A percentile compares a stretch with the other conserved stretches of the same genome.
phyloP scores from a whole-genome alignment of 331 rosid species.

The Rosa hybrid region DNA sequence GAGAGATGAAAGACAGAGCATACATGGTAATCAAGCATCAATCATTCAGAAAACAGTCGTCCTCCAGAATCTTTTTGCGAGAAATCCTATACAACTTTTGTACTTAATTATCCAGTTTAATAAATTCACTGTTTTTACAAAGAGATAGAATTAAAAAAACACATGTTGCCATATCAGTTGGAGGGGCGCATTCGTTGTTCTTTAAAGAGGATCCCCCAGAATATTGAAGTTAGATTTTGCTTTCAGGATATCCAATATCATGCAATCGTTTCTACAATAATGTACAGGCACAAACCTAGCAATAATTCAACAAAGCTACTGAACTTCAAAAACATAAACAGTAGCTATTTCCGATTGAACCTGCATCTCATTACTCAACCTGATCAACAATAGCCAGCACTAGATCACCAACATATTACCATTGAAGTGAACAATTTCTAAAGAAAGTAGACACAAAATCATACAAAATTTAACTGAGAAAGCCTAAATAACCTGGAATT shows the following conservation, averaged over 20 bases:
- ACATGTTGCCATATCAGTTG: neutral
- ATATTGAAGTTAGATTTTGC: neutral
- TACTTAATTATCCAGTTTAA: neutral
- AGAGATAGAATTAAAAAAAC: neutral
- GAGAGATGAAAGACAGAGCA: neutral
- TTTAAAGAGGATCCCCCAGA: neutral
- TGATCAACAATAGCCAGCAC: neutral
- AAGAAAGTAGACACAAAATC: too few species aligned
- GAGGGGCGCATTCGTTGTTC: neutral
- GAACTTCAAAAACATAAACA: neutral
- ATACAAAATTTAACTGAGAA: neutral
- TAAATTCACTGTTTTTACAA: neutral
- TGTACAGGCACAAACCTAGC: neutral
- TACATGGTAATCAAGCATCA: neutral
- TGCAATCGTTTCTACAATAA: neutral
- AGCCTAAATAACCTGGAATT: conserved; percentile 60
- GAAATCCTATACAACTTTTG: neutral
- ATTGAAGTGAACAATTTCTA: neutral
- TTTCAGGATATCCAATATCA: conserved; percentile 2
- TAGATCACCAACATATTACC: neutral
- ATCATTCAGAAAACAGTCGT: neutral
- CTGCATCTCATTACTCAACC: neutral
- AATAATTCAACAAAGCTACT: neutral
- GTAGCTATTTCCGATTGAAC: neutral
- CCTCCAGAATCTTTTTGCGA: neutral